Evolutionary conservation across 176 grass and related monocot species (phyloP).

Genomic region (Bromus sterilis): DNA sequence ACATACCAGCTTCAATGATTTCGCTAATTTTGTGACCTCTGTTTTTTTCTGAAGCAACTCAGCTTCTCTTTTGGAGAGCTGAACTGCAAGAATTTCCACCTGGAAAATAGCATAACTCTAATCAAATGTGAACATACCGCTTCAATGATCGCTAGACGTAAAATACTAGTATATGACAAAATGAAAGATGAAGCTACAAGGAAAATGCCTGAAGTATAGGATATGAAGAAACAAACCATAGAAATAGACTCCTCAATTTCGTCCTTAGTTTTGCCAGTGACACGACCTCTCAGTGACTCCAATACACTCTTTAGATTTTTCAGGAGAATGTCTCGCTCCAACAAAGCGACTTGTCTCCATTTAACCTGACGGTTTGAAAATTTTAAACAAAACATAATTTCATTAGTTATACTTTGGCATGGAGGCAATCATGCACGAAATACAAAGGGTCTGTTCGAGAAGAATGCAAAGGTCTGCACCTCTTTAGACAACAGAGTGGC

Average conservation of each 20-base stretch:
- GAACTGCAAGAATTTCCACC: constrained; percentile 78
- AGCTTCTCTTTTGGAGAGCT: constrained; percentile 75
- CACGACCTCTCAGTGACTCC: constrained; percentile 50
- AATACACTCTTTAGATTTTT: constrained; percentile 74
- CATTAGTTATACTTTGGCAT: background rate
- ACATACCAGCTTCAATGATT: constrained; percentile 70
- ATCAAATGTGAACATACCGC: constrained; percentile 18
- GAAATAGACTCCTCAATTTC: constrained; percentile 75
- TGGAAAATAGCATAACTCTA: constrained; percentile 24
- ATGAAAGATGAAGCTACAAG: background rate
- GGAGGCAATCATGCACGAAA: background rate
- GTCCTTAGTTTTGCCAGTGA: constrained; percentile 71
- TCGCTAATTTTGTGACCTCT: constrained; percentile 78
- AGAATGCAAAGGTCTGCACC: constrained; percentile 32
- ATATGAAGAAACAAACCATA: constrained; percentile 59
- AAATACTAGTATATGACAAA: background rate
- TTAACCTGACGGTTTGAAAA: constrained; percentile 43
- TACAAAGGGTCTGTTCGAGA: background rate
- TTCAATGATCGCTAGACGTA: background rate
- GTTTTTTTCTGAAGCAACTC: constrained; percentile 84
- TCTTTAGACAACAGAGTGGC: constrained; percentile 73
- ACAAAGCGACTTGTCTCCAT: constrained; percentile 73
- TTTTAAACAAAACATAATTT: background rate
- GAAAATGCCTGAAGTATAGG: background rate
- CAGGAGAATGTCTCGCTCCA: constrained; percentile 76